Base-by-base conservation (phyloP, 106 monocot species). In the Narthecium ossifragum region DNA sequence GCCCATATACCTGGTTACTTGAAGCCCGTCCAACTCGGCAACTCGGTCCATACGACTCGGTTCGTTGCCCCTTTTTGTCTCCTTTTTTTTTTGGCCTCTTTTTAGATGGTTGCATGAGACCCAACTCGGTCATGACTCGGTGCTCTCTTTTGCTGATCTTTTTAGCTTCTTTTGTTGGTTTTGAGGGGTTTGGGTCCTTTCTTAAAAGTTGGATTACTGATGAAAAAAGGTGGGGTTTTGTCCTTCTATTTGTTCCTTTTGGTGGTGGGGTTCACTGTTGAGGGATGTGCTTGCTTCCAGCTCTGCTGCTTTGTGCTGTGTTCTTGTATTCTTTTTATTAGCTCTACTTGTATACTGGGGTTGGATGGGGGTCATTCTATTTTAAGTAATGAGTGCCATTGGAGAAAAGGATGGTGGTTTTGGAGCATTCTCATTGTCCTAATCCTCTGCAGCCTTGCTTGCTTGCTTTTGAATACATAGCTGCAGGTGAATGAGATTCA, bases 1-100 rank as follows among this genome's bases (percentile, higher is more conserved):
- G 54, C 83, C 83, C 2, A 64, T 84, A 33, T 84, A 84, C 54
- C 55, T 84, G 12, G 83, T 84, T 15, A 84, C 78, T 23, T 78
- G 61, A 70, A 34, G 23, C 25, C 9, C 23, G 49, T 49, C 5
- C 36, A 10, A 22, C 22, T 49, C 1, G 18, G n/a, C 1, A n/a
- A 1, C 18, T 22, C 5, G 9, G 2, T 20, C 23, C 2, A 49
- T 6, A 20, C 9, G 17, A 49, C 49, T 8, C 3, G 17, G 2
- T 49, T 49, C 2, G 2, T 47, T 14, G 18, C 6, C 18, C 9
- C 7, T 49, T 20, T 0, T 49, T 22, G 0, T 49, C 23, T 24
- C 9, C 23, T 49, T 24, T 24, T 49, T 49, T 49, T 49, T 49
- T 49, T 49, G 0, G 18, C 3, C 17, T 13, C 10, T n/a, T n/a